A percentile compares a stretch with the other conserved stretches of the same genome.
Conservation (phyloP, 2,329 filamentous ascomycete genomes). For the Fusarium temperatum region DNA sequence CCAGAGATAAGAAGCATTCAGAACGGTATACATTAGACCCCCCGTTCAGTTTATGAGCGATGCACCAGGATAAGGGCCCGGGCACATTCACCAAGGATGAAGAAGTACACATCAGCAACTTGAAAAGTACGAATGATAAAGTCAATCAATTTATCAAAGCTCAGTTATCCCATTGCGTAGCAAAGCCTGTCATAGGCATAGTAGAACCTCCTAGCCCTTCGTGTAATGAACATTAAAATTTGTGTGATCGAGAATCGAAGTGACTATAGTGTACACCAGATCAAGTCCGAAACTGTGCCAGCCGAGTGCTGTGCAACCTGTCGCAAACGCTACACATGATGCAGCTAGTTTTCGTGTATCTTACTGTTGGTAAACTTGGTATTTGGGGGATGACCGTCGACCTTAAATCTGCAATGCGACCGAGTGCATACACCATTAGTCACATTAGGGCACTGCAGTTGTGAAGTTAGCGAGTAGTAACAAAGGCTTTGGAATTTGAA, state of each 20-base stretch:
- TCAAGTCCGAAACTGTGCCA: neutral
- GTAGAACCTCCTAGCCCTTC: neutral
- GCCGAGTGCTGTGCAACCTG: neutral
- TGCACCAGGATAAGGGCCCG: neutral
- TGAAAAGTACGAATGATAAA: neutral
- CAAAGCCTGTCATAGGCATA: neutral
- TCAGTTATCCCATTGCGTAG: neutral
- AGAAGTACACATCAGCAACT: neutral
- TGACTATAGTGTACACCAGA: slow-evolving; percentile 14
- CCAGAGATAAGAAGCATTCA: neutral
- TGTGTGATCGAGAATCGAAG: slow-evolving; percentile 1
- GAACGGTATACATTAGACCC: too few species aligned
- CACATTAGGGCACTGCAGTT: slow-evolving; percentile 61
- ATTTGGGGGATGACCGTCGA: slow-evolving; percentile 64
- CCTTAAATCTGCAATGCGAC: slow-evolving; percentile 64
- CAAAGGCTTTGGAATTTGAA: neutral
- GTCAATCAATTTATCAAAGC: slow-evolving; percentile 9
- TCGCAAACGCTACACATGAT: neutral
- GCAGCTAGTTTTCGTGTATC: slow-evolving; percentile 45
- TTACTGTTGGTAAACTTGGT: slow-evolving; percentile 58
- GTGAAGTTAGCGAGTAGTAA: slow-evolving; percentile 6
- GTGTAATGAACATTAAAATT: slow-evolving; percentile 20
- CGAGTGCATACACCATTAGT: slow-evolving; percentile 60
- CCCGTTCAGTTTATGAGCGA: neutral
- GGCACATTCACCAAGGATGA: neutral